Percentiles rank a stretch among this genome's conserved stretches.
These are phyloP conservation scores for Remersonia thermophila DNA, from an alignment of 2,329 filamentous ascomycete genomes.

Conservation along the genomic window DNA sequence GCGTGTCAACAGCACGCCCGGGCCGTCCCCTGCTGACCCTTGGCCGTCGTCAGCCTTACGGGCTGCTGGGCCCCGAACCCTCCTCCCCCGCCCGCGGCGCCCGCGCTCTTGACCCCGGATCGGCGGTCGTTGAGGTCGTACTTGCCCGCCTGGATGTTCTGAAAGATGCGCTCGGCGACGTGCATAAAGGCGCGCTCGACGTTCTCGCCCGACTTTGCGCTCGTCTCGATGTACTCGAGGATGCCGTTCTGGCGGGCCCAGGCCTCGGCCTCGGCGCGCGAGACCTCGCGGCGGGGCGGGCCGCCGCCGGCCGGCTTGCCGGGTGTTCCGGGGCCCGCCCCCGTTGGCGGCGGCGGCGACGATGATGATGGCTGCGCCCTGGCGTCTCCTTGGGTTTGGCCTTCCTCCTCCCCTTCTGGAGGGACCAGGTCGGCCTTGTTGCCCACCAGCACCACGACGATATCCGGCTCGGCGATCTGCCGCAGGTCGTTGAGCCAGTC, in stretches of 20 bases:
- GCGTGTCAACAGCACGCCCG: slow-evolving; percentile 36
- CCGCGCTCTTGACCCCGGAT: slow-evolving; percentile 73
- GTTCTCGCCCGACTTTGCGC: slow-evolving; percentile 86
- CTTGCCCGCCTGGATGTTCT: slow-evolving; percentile 88
- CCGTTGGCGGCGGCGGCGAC: not conserved
- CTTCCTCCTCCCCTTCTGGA: slow-evolving; percentile 24
- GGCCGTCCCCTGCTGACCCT: slow-evolving; percentile 26
- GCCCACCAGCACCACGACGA: slow-evolving; percentile 86
- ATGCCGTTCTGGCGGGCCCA: slow-evolving; percentile 83
- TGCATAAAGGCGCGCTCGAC: slow-evolving; percentile 89
- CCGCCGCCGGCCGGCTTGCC: not conserved
- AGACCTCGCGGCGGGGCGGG: slow-evolving; percentile 52
- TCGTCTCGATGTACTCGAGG: slow-evolving; percentile 90
- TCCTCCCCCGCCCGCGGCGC: slow-evolving; percentile 31
- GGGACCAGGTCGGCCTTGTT: slow-evolving; percentile 79
- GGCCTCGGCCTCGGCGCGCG: slow-evolving; percentile 68
- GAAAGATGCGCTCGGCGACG: slow-evolving; percentile 88
- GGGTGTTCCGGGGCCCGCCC: too few species aligned
- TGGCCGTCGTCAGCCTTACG: slow-evolving; percentile 32
- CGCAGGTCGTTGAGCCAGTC: slow-evolving; percentile 90
- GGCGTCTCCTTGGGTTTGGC: not conserved
- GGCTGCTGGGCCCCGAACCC: too few species aligned
- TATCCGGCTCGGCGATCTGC: slow-evolving; percentile 90
- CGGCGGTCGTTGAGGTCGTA: slow-evolving; percentile 91
- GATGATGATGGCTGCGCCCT: too few species aligned